Evolutionary conservation across 495 filamentous ascomycete genomes (phyloP).

Genomic region (Penicillium canescens): DNA sequence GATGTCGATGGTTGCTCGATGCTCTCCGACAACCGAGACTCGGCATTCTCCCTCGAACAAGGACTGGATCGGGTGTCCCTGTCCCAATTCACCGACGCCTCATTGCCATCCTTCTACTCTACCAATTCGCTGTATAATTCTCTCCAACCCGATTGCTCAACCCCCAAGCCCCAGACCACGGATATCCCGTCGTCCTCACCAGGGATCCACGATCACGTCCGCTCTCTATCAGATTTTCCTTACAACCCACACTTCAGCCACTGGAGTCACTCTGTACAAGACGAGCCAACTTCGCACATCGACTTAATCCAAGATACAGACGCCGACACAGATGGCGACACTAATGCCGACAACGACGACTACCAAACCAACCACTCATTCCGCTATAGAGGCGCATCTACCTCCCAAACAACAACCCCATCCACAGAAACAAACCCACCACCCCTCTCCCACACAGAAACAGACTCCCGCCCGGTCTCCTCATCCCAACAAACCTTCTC

Average conservation of each 20-base stretch:
- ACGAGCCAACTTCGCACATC: not conserved
- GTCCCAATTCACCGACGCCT: constrained; percentile 32
- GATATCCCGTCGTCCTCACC: constrained; percentile 25
- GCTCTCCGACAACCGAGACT: constrained; percentile 24
- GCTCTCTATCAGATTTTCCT: constrained; percentile 27
- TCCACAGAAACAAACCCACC: constrained; percentile 17
- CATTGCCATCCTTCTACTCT: constrained; percentile 28
- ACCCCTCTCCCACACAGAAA: constrained; percentile 5
- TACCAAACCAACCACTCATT: constrained; percentile 17
- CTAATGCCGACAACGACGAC: constrained; percentile 1
- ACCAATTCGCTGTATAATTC: constrained; percentile 22
- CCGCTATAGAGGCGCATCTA: constrained; percentile 15
- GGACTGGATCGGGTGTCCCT: constrained; percentile 24
- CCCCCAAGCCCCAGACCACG: constrained; percentile 15
- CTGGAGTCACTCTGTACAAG: constrained; percentile 15
- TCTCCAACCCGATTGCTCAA: constrained; percentile 9
- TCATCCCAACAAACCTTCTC: constrained; percentile 25
- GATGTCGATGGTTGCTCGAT: constrained; percentile 35
- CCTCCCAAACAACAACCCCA: constrained; percentile 25
- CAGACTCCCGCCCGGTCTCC: constrained; percentile 12
- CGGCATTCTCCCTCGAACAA: constrained; percentile 21
- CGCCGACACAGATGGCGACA: no score
- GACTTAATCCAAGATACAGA: no score
- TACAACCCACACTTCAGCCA: constrained; percentile 14
- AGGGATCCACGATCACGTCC: constrained; percentile 19